These are phyloP conservation scores for Coniochaeta hoffmannii DNA, from an alignment of 2,329 filamentous ascomycete genomes.

Conservation along the genomic window DNA sequence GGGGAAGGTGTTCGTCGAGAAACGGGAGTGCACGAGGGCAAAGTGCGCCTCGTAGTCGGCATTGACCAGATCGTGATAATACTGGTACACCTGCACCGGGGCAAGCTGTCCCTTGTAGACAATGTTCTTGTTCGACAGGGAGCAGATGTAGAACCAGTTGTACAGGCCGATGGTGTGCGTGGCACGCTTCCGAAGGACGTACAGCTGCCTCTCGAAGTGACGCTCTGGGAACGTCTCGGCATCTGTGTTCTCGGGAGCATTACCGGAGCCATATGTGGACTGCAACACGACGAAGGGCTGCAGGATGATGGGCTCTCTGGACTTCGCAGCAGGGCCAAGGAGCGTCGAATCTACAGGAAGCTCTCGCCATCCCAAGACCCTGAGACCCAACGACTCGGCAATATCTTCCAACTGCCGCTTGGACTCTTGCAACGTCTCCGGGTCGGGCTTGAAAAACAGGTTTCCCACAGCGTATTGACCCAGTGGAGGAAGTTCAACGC, in stretches of 20 bases:
- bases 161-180: slow-evolving; percentile 91
- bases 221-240: slow-evolving; percentile 74
- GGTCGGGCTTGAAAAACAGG: slow-evolving; percentile 96
- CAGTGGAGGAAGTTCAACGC: slow-evolving; percentile 74
- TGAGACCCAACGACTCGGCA: slow-evolving; percentile 77
- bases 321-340: slow-evolving; percentile 85
- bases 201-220: slow-evolving; percentile 87
- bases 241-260: slow-evolving; percentile 71
- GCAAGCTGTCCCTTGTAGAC: slow-evolving; percentile 97
- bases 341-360: slow-evolving; percentile 90
- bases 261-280: slow-evolving; percentile 76
- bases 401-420: slow-evolving; percentile 91
- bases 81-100: slow-evolving; percentile 92
- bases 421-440: slow-evolving; percentile 82
- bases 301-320: slow-evolving; percentile 88
- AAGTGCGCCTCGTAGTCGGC: slow-evolving; percentile 98
- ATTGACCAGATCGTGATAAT: slow-evolving; percentile 94
- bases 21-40: slow-evolving; percentile 91
- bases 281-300: slow-evolving; percentile 91
- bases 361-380: slow-evolving; percentile 93
- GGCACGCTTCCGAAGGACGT: slow-evolving; percentile 87
- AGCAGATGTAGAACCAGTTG: slow-evolving; percentile 99
- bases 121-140: slow-evolving; percentile 95
- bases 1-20: slow-evolving; percentile 97
- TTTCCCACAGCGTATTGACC: slow-evolving; percentile 97